Base-by-base conservation (phyloP, 2,329 filamentous ascomycete genomes). In the Penicillium polonicum region DNA sequence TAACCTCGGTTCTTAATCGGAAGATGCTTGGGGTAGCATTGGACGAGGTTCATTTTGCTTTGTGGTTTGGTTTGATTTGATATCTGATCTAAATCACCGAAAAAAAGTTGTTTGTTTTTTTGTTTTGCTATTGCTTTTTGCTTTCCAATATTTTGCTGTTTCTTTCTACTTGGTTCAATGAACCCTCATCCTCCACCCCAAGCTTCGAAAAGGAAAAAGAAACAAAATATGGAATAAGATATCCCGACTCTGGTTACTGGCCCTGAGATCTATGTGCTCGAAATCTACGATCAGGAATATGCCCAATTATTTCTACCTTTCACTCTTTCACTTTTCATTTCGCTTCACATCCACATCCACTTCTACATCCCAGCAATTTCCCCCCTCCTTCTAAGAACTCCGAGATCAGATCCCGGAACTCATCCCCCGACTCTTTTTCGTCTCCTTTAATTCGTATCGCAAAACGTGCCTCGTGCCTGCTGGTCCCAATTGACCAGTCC, bases 31-130 rank as follows among this genome's bases (percentile, higher is more conserved):
- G 50, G 48, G 45, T 57, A 29, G 27, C 56, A 52, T 53, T 39
- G 55, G 57, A 51, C 48, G 52, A 52, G 52, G 48, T 50, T 27
- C 31, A 41, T 48, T 38, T 57, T 33, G 39, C 38, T 39, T 46
- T 38, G 46, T 39, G 46, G 13, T 49, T 44, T 38, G 38, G 29
- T 46, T 29, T 42, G 53, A 39, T 56, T 51, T 45, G 41, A 49
- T 55, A 48, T 55, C 43, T 54, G 29, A 51, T 39, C 41, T 13
- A 21, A 42, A 39, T 42, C 43, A 43, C 46, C 42, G 55, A 61
- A 63, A 64, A 66, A 65, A 67, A 62, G 44, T 58, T 64, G 42
- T 57, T n/a, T 31, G 15, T 21, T 25, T 12, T 41, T 31, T 31
- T 31, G 10, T 8, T 33, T 35, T 52, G n/a, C n/a, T n/a, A n/a